phyloP scores from a whole-genome alignment of 2,329 filamentous ascomycete genomes.

The Cladosporium sphaerospermum region DNA sequence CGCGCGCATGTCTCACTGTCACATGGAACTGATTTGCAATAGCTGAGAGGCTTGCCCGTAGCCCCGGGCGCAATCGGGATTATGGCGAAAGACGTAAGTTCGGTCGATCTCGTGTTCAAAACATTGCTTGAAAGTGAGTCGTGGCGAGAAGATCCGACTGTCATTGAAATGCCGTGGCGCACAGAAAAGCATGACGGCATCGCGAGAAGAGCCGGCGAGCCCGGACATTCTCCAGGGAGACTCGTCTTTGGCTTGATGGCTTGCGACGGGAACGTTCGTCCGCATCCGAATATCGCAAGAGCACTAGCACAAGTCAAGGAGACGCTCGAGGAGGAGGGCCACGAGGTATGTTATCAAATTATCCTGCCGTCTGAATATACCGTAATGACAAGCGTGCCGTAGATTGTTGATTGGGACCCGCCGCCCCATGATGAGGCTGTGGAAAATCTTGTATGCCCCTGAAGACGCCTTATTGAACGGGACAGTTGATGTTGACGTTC shows the following conservation, averaged over 20 bases:
- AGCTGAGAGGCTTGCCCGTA: conserved; percentile 16
- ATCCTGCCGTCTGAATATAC: neutral
- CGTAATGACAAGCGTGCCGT: conserved; percentile 3
- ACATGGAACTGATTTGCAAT: neutral
- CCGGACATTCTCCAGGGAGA: conserved; percentile 10
- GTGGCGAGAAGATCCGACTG: conserved; percentile 12
- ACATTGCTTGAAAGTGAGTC: conserved; percentile 10
- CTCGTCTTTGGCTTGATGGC: conserved; percentile 18
- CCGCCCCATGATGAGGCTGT: conserved; percentile 17
- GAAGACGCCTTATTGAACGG: neutral
- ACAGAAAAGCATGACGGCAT: conserved; percentile 14
- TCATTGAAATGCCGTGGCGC: conserved; percentile 18
- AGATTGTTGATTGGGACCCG: conserved; percentile 17
- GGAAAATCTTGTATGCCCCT: conserved; percentile 14
- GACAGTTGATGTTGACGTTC: neutral
- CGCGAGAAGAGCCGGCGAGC: conserved; percentile 1
- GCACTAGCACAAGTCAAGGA: conserved; percentile 12
- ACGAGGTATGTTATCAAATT: conserved; percentile 13
- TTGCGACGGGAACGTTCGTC: conserved; percentile 13
- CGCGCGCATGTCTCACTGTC: neutral
- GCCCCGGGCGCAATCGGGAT: conserved; percentile 17
- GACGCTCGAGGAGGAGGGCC: conserved; percentile 10
- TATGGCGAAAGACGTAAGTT: conserved; percentile 10
- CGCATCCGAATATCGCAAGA: conserved; percentile 13
- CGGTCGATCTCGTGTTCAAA: conserved; percentile 12